Conservation (phyloP, 2,329 filamentous ascomycete species). For the Xylaria polymorpha region DNA sequence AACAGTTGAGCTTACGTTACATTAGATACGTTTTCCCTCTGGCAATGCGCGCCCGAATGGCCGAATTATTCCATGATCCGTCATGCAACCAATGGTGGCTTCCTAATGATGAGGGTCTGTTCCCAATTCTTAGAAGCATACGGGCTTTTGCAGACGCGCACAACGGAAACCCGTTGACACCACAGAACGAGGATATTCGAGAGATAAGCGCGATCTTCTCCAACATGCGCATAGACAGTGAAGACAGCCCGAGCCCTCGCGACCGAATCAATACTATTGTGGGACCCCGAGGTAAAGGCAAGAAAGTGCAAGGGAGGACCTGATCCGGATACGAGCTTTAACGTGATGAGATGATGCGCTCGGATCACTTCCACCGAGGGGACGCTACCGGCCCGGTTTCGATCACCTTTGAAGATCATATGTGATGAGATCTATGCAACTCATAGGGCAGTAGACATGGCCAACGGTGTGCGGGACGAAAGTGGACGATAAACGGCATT, state of each 20-base stretch:
- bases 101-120: constrained; percentile 81
- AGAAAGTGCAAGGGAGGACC: constrained; percentile 30
- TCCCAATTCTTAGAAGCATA: constrained; percentile 78
- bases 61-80: constrained; percentile 77
- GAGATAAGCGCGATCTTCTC: constrained; percentile 81
- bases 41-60: constrained; percentile 79
- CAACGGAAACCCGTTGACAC: constrained; percentile 68
- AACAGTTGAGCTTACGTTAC: constrained; percentile 18
- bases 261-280: constrained; percentile 36
- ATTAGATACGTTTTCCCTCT: constrained; percentile 84
- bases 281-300: constrained; percentile 33
- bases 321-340: constrained; percentile 7
- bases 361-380: not conserved
- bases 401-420: constrained; percentile 18
- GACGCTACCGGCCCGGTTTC: constrained; percentile 19
- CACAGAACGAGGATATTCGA: constrained; percentile 72
- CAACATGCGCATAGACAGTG: constrained; percentile 64
- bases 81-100: constrained; percentile 89
- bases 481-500: constrained; percentile 16
- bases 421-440: constrained; percentile 15
- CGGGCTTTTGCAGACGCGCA: constrained; percentile 85
- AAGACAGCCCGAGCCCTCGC: constrained; percentile 28
- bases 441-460: not conserved
- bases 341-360: constrained; percentile 12
- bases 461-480: constrained; percentile 5